Conservation (phyloP, 768 basidiomycete species). For the Tylopilus intermedius region DNA sequence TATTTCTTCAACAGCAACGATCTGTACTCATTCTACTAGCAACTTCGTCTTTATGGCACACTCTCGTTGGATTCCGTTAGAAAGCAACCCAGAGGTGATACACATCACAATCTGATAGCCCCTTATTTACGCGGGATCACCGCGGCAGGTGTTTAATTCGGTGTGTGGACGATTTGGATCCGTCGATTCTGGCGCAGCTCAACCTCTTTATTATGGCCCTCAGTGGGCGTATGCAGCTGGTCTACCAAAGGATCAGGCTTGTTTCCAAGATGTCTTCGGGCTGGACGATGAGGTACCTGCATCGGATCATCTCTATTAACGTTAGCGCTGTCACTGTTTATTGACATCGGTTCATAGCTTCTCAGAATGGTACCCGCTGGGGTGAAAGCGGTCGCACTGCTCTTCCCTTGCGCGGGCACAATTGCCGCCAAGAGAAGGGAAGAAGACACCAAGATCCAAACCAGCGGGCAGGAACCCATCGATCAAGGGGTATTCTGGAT, state of each 20-base stretch:
- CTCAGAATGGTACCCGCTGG: slow-evolving; percentile 66
- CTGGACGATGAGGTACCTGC: slow-evolving; percentile 56
- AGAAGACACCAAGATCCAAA: slow-evolving; percentile 56
- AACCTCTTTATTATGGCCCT: not conserved
- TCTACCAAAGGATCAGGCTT: slow-evolving; percentile 42
- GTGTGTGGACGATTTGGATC: slow-evolving; percentile 13
- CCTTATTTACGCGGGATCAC: slow-evolving; percentile 3
- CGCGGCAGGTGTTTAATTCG: slow-evolving; percentile 28
- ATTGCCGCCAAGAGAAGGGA: slow-evolving; percentile 46
- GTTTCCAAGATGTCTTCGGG: slow-evolving; percentile 71
- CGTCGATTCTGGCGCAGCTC: not conserved
- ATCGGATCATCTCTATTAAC: not conserved
- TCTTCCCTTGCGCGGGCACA: slow-evolving; percentile 68
- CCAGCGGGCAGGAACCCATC: slow-evolving; percentile 41
- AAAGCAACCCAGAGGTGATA: slow-evolving; percentile 62
- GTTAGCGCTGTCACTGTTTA: not conserved
- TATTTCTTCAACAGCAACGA: not conserved
- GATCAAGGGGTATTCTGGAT: slow-evolving; percentile 77
- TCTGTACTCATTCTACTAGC: not conserved
- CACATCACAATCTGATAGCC: not conserved
- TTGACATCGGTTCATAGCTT: slow-evolving; percentile 40
- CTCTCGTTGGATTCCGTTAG: slow-evolving; percentile 70
- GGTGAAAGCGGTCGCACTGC: slow-evolving; percentile 76
- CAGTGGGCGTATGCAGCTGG: slow-evolving; percentile 74
- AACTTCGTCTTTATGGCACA: slow-evolving; percentile 15